phyloP scores from a whole-genome alignment of 2,329 filamentous ascomycete genomes.

The Dactylellina haptotyla region DNA sequence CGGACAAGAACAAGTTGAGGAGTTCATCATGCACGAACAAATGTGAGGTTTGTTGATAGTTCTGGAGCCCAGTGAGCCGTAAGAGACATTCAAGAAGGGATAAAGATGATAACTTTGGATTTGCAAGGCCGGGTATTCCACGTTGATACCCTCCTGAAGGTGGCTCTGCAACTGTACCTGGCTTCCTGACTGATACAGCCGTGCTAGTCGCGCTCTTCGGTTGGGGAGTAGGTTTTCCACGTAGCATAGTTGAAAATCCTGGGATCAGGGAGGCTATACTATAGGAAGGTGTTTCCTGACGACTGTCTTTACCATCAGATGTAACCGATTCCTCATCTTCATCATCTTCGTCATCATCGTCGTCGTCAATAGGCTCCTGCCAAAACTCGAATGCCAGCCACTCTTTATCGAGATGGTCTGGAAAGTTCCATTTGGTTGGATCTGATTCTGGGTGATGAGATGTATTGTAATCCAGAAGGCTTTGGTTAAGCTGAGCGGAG shows the following conservation, averaged over 20 bases:
- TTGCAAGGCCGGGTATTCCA: conserved; percentile 65
- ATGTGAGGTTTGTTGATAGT: conserved; percentile 89
- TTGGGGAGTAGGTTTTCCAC: conserved; percentile 50
- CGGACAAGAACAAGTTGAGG: conserved; percentile 80
- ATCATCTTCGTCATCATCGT: conserved; percentile 64
- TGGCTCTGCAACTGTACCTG: conserved; percentile 61
- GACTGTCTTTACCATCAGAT: conserved; percentile 12
- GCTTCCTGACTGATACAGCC: conserved; percentile 31
- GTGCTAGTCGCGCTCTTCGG: conserved; percentile 52
- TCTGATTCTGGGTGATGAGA: conserved; percentile 59
- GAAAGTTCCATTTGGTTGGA: conserved; percentile 69
- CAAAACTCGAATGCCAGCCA: conserved; percentile 93
- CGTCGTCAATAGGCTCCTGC: conserved; percentile 69
- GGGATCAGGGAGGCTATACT: conserved; percentile 48
- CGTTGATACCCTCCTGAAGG: conserved; percentile 67
- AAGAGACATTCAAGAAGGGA: conserved; percentile 90
- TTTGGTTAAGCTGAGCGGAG: conserved; percentile 61
- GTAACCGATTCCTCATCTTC: conserved; percentile 60
- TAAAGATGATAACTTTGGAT: conserved; percentile 70
- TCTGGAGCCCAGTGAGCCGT: conserved; percentile 84
- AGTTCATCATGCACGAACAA: conserved; percentile 90
- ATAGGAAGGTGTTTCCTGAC: conserved; percentile 7
- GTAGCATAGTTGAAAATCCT: conserved; percentile 35
- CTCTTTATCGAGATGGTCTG: conserved; percentile 81
- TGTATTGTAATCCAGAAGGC: conserved; percentile 56